A percentile compares a stretch with the other conserved stretches of the same genome.
Conservation (phyloP, 768 basidiomycete species). For the Rhodotorula diobovata region DNA sequence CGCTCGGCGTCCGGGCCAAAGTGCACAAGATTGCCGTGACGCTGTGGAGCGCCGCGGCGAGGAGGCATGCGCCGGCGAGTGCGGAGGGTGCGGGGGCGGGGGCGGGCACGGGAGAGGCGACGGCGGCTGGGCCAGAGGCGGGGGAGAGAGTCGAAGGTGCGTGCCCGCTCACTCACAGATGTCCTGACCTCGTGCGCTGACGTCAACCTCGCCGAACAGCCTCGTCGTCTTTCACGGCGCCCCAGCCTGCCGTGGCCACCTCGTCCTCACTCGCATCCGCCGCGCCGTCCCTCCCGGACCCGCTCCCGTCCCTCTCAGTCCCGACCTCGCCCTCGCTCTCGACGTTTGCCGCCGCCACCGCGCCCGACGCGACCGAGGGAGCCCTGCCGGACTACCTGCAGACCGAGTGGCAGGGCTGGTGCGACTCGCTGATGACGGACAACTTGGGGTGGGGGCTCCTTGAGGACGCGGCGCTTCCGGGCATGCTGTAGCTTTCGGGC, state of each 20-base stretch:
- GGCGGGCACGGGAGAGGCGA: neutral
- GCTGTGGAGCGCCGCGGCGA: neutral
- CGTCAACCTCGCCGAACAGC: too few relatives aligned
- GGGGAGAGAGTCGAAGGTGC: neutral
- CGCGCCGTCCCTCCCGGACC: neutral
- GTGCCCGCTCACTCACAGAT: neutral
- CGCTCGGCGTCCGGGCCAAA: neutral
- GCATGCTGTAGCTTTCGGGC: neutral
- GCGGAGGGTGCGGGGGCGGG: neutral
- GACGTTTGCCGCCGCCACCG: neutral
- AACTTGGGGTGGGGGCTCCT: neutral
- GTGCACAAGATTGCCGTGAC: neutral
- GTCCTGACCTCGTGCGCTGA: neutral
- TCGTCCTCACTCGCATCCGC: neutral
- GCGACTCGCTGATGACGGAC: neutral
- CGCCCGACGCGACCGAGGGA: neutral
- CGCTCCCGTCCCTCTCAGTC: neutral
- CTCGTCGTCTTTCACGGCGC: too few relatives aligned
- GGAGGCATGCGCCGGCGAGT: neutral
- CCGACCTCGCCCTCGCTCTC: neutral
- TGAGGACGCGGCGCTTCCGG: neutral
- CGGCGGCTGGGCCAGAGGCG: neutral
- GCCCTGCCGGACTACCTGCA: neutral
- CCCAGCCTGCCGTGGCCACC: too few relatives aligned
- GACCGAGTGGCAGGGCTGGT: conserved; percentile 4